A percentile compares a stretch with the other conserved stretches of the same genome.
phyloP scores from a whole-genome alignment of 176 grass and related monocot genomes.

The Ampelocalamus luodianensis region DNA sequence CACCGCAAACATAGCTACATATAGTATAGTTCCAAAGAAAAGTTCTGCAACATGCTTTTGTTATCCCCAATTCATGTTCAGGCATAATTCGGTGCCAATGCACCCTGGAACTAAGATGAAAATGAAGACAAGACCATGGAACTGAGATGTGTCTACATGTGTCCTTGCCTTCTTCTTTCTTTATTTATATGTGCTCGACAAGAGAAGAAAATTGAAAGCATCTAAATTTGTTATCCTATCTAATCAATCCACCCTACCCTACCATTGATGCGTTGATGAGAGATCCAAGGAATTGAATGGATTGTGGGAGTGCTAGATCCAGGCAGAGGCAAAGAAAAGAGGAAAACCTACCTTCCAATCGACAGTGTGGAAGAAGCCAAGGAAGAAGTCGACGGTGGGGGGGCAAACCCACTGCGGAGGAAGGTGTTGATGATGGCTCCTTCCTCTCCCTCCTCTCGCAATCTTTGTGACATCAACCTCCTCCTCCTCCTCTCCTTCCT shows the following conservation, averaged over 20 bases:
- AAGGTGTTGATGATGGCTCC: not conserved
- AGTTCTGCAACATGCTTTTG: not conserved
- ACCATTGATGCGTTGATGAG: not conserved
- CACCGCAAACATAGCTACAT: no score
- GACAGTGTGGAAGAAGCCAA: slow-evolving; percentile 75
- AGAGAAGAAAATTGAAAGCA: not conserved
- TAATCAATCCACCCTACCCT: not conserved
- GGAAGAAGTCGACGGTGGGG: slow-evolving; percentile 70
- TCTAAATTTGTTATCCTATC: not conserved
- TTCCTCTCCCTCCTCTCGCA: no score
- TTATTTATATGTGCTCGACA: not conserved
- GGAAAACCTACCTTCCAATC: slow-evolving; percentile 67
- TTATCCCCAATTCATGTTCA: not conserved
- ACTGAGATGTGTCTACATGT: not conserved
- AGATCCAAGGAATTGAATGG: not conserved
- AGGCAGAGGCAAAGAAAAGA: not conserved
- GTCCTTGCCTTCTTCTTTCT: not conserved
- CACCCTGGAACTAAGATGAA: not conserved
- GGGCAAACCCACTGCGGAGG: slow-evolving; percentile 58
- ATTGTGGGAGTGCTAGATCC: not conserved
- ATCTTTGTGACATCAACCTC: no score
- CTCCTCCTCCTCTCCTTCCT: no score
- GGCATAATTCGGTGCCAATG: not conserved
- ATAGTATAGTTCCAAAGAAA: not conserved
- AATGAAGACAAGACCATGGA: no score